Evolutionary conservation across 2,329 filamentous ascomycete species (phyloP), one percentile per base, ranked within the genome.

Genomic region (Pseudopithomyces maydicus): DNA sequence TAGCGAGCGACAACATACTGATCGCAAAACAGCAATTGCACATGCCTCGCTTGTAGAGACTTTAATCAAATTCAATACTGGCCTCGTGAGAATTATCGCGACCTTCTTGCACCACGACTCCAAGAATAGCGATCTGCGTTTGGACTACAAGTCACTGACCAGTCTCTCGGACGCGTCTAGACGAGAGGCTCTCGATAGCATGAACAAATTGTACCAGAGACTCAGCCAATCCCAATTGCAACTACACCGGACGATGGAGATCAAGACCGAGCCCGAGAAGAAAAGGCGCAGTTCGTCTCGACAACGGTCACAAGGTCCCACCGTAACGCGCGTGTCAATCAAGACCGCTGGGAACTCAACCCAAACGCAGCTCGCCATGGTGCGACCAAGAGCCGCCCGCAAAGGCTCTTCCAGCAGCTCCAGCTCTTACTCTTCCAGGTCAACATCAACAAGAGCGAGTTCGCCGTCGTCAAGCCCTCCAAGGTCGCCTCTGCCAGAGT

Each of bases 91-190:
- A 54, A 80, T 82, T 62, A 80, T 81, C 51, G 70, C 77, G 19
- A 66, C 77, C 2, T 81, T 81, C 54, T 61, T 81, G 36, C 68
- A 73, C 23, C 69, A 72, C 55, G 73, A 76, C 53, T 62, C 71
- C 12, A 75, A 73, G 54, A 59, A 65, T 38, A 63, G 56, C 43
- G 62, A 69, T 54, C 58, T 74, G 32, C 63, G 71, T 33, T 64
- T 81, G 19, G 78, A 82, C 68, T 81, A 79, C 63, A 73, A 69
- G 43, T 76, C 76, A 1, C 62, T 82, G 44, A 80, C 76, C n/a
- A 71, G 69, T 49, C 65, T 81, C 23, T 80, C 79, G n/a, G 78
- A 82, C 51, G 61, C 65, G 7, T 79, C 79, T 14, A 66, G 80
- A n/a, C 56, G 68, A n/a, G 78, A 81, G 43, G 79, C 79, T 17